Base-by-base conservation (phyloP, 805 yeast species). In the Metschnikowia gelsemii region DNA sequence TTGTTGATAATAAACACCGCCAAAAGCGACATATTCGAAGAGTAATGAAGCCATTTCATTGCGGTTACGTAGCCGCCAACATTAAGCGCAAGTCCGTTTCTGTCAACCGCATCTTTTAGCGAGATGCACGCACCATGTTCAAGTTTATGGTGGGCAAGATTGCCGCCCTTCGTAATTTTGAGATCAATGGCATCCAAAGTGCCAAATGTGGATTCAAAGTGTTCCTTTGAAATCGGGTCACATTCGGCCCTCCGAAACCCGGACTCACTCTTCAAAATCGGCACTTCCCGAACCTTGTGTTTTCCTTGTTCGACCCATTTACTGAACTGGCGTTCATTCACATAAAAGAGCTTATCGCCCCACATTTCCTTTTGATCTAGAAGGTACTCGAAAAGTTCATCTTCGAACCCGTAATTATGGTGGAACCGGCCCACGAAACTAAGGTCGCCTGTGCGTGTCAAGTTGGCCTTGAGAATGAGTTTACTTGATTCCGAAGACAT, bases 21-120 rank as follows among this genome's bases (percentile, higher is more conserved):
- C 32, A 82, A 52, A 44, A 67, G 71, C 25, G 59, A 38, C 41
- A 47, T 58, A 1, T n/a, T n/a, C n/a, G 42, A 20, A 11, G 47
- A 40, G 19, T 45, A 48, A 14, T 64, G 68, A 5, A 70, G 50
- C 87, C 87, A 82, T 8, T 74, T 72, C 43, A 75, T 53, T 16
- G 78, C 73, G 0, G 84, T 73, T 0, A 80, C 63, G 7, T 71
- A 58, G 0, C 78, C 77, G 0, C 85, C 84, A 0, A 70, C 62
- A 49, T 78, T 76, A 13, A 75, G 35, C 2, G 76, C 61, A 8
- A 66, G 52, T 0, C 76, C 76, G 13, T 55, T 59, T 21, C 75
- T 60, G 27, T 38, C 46, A 19, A 40, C 25, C 5, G 54, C 40
- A 2, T 56, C 58, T 36, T 31, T 32, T 61, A 42, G 9, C 9